Conservation (phyloP, 176 grass and related monocot species). For the Eremochloa ophiuroides region DNA sequence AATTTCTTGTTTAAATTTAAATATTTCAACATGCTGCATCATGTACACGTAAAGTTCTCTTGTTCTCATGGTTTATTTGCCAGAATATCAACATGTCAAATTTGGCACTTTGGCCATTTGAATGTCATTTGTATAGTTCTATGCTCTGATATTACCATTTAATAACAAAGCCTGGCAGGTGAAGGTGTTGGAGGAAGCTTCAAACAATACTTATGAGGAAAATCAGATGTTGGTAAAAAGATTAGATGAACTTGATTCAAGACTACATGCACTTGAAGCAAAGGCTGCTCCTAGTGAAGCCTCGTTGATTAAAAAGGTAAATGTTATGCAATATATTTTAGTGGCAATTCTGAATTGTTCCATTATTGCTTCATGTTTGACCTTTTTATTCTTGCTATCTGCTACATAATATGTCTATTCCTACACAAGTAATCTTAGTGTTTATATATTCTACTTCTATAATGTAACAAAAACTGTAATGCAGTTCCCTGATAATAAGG, state of each 20-base stretch:
- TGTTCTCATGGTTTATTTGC: slow-evolving; percentile 10
- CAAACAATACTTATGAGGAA: slow-evolving; percentile 45
- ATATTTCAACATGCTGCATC: background rate
- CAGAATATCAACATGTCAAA: slow-evolving; percentile 21
- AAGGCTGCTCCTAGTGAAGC: slow-evolving; percentile 38
- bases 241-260: slow-evolving; percentile 50
- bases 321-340: slow-evolving; percentile 15
- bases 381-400: slow-evolving; percentile 3
- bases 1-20: slow-evolving; percentile 3
- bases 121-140: slow-evolving; percentile 26
- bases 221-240: slow-evolving; percentile 53
- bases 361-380: background rate
- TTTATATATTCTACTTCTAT: slow-evolving; percentile 23
- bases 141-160: slow-evolving; percentile 67
- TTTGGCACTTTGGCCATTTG: background rate
- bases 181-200: slow-evolving; percentile 65
- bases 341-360: background rate
- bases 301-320: slow-evolving; percentile 27
- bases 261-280: slow-evolving; percentile 63
- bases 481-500: slow-evolving; percentile 16
- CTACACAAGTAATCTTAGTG: background rate
- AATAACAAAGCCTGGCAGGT: slow-evolving; percentile 86
- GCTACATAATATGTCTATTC: background rate
- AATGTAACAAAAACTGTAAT: slow-evolving; percentile 14
- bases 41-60: background rate